Conservation (phyloP, 305 asterid species). For the Fraxinus latifolia region DNA sequence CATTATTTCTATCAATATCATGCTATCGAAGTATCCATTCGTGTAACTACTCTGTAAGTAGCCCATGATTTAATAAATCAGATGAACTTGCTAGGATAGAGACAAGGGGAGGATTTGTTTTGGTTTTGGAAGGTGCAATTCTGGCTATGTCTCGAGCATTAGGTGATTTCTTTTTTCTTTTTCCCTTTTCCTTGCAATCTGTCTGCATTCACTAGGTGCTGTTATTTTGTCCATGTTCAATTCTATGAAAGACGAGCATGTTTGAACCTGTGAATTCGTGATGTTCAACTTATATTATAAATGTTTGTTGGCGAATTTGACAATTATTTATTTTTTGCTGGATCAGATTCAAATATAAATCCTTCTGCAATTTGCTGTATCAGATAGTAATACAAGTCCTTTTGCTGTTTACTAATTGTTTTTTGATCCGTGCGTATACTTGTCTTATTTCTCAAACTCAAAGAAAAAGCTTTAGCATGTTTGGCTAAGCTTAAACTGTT, state of each 20-base stretch:
- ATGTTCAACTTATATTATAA: not conserved
- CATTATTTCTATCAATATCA: not conserved
- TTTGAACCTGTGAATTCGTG: not conserved
- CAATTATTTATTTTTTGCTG: not conserved
- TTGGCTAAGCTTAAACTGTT: not conserved
- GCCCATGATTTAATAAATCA: conserved; percentile 4
- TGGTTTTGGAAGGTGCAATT: conserved; percentile 26
- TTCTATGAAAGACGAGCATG: not conserved
- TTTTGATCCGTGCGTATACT: not conserved
- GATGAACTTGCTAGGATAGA: conserved; percentile 50
- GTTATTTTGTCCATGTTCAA: not conserved
- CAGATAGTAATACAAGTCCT: not conserved
- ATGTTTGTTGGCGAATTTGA: not conserved
- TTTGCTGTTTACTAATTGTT: not conserved
- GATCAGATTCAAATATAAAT: not conserved
- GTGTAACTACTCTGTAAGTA: not conserved
- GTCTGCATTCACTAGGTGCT: not conserved
- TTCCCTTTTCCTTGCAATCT: not conserved
- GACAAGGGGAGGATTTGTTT: conserved; percentile 42
- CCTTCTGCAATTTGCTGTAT: not conserved
- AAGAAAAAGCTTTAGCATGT: not conserved
- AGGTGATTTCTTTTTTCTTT: conserved; percentile 23
- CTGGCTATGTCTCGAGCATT: conserved; percentile 56
- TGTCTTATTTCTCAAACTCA: not conserved
- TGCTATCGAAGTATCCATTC: not conserved